Percentiles rank a stretch among this genome's conserved stretches.
Conservation (phyloP, 305 asterid genomes). For the Rubia peregrina region DNA sequence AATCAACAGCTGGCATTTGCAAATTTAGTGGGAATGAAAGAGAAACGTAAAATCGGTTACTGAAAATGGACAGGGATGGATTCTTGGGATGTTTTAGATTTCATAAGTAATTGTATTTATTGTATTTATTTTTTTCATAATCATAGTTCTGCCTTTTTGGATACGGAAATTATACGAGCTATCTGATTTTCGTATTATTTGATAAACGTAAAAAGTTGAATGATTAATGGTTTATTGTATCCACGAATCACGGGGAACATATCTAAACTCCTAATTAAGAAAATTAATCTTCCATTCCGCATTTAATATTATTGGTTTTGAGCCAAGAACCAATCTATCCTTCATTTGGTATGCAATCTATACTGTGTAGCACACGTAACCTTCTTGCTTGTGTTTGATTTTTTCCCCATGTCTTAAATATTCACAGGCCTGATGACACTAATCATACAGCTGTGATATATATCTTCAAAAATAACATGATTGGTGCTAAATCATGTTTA, state of each 20-base stretch:
- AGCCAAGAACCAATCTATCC: not conserved
- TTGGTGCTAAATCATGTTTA: too few relatives aligned
- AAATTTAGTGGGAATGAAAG: not conserved
- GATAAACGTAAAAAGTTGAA: not conserved
- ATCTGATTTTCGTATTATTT: not conserved
- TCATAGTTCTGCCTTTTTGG: not conserved
- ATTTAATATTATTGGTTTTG: not conserved
- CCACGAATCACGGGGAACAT: constrained; percentile 11
- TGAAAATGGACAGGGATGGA: not conserved
- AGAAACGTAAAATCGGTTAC: not conserved
- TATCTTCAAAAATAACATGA: too few relatives aligned
- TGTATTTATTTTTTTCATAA: not conserved
- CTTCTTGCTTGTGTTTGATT: not conserved
- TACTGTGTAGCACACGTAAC: not conserved
- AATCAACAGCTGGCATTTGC: not conserved
- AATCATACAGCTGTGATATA: too few relatives aligned
- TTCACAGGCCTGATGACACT: too few relatives aligned
- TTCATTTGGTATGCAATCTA: constrained; percentile 1
- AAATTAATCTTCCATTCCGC: constrained; percentile 3
- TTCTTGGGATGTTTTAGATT: not conserved
- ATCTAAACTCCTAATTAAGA: constrained; percentile 9
- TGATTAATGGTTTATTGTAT: constrained; percentile 2
- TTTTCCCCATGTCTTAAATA: too few relatives aligned
- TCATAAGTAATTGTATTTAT: not conserved
- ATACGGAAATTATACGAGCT: constrained; percentile 1